These are phyloP conservation scores for Populus hybrid DNA, from an alignment of 441 rosid species.

Conservation along the genomic window DNA sequence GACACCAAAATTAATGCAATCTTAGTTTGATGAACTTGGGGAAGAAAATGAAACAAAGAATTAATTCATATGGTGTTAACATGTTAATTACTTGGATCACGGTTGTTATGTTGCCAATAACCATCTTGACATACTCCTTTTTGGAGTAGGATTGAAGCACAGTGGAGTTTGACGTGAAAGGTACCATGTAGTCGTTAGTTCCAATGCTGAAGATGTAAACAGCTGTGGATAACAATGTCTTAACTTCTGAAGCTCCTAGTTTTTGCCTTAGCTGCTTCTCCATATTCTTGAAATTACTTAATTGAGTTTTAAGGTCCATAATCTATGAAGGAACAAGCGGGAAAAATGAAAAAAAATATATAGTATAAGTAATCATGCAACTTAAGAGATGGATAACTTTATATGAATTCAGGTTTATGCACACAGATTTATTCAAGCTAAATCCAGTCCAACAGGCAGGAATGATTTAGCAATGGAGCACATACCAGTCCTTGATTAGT, in stretches of 20 bases:
- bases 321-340: background rate
- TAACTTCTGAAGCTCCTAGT: slow-evolving; percentile 11
- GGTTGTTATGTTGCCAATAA: slow-evolving; percentile 38
- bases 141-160: background rate
- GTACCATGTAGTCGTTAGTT: slow-evolving; percentile 20
- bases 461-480: background rate
- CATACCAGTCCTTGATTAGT: background rate
- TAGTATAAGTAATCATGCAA: background rate
- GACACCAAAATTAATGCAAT: background rate
- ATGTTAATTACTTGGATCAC: slow-evolving; percentile 31
- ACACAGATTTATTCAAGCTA: background rate
- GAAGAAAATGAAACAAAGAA: background rate
- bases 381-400: background rate
- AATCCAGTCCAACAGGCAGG: background rate
- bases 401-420: background rate
- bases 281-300: slow-evolving; percentile 22
- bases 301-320: slow-evolving; percentile 22
- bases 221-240: slow-evolving; percentile 14
- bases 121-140: slow-evolving; percentile 23
- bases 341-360: background rate
- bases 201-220: slow-evolving; percentile 28
- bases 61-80: background rate
- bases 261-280: slow-evolving; percentile 16
- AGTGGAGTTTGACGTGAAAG: background rate
- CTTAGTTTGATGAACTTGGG: background rate